phyloP scores from a whole-genome alignment of 2,329 filamentous ascomycete genomes.

The Seiridium cupressi region DNA sequence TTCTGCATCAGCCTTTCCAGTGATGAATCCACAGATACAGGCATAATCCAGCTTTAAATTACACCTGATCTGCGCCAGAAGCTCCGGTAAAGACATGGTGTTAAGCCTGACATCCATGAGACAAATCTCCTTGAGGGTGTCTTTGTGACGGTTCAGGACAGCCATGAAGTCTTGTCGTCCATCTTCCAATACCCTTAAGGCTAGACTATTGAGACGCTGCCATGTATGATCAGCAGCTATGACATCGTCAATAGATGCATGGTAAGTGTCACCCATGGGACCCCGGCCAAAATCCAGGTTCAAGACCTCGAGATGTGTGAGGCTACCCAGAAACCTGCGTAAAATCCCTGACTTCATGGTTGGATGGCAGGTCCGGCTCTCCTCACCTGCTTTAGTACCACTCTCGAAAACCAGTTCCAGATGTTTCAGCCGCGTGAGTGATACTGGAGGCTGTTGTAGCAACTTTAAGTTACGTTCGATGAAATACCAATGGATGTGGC shows the following conservation, averaged over 20 bases:
- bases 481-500: neutral
- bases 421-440: slow-evolving; percentile 4
- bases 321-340: slow-evolving; percentile 17
- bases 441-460: slow-evolving; percentile 2
- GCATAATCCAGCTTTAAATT: slow-evolving; percentile 18
- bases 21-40: slow-evolving; percentile 19
- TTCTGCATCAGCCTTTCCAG: neutral
- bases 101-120: slow-evolving; percentile 19
- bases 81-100: slow-evolving; percentile 20
- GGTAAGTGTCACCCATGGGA: neutral
- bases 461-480: neutral
- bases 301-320: slow-evolving; percentile 19
- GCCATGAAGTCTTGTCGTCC: slow-evolving; percentile 21
- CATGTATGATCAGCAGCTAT: slow-evolving; percentile 18
- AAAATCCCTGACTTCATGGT: neutral
- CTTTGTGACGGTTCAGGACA: slow-evolving; percentile 20
- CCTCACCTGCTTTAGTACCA: slow-evolving; percentile 17
- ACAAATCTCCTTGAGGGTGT: slow-evolving; percentile 21
- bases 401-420: slow-evolving; percentile 7
- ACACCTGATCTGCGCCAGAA: slow-evolving; percentile 24
- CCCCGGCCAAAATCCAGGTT: slow-evolving; percentile 16
- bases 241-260: neutral
- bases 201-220: slow-evolving; percentile 19
- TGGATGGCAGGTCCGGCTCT: slow-evolving; percentile 8
- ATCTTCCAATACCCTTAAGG: slow-evolving; percentile 18